Evolutionary conservation across 2,329 filamentous ascomycete genomes (phyloP), one percentile per base, ranked within the genome.

Genomic region (Decorospora gaudefroyi): DNA sequence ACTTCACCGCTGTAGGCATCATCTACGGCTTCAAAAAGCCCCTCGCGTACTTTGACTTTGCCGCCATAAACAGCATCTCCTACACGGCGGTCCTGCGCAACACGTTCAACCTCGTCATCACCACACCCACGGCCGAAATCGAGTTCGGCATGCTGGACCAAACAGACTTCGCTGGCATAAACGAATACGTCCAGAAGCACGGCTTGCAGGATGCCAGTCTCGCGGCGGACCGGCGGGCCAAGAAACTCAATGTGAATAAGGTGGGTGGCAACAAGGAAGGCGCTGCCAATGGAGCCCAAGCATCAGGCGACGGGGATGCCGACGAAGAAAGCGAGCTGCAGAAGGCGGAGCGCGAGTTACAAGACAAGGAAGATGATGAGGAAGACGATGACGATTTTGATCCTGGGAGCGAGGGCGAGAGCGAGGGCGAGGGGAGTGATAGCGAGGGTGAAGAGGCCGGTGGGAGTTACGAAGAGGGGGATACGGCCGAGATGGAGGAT

Each of bases 111-210:
- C 75, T 86, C 22, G 81, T 82, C 55, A 76, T 85, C 42, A 72
- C 73, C 28, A 74, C 74, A 3, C 74, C 74, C 19, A 67, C 69
- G 1, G 74, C 81, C 56, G 82, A 85, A 51, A 73, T 82, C 12
- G 83, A 86, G 53, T 83, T 85, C 53, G 78, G 77, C 28, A 85
- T 85, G 82, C 71, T 86, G 28, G 83, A 86, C 51, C 82, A 85
- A 57, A 78, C 76, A 6, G 79, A 85, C 58, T 85, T 79, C 53
- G 72, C 75, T 0, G 81, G 80, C 11, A 85, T 86, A 33, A 82
- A 85, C 51, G 72, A 73, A 4, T 86, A 85, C 51, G 74, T 85
- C 45, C 82, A 82, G 63, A 73, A 75, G 19, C 81, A 85, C 57
- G 74, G 76, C 4, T 68, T 86, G 21, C 81, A 85, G 41, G 83